Percentiles rank a stretch among this genome's conserved stretches.
These are phyloP conservation scores for Diplodia intermedia DNA, from an alignment of 2,329 filamentous ascomycete genomes.

Conservation along the genomic window DNA sequence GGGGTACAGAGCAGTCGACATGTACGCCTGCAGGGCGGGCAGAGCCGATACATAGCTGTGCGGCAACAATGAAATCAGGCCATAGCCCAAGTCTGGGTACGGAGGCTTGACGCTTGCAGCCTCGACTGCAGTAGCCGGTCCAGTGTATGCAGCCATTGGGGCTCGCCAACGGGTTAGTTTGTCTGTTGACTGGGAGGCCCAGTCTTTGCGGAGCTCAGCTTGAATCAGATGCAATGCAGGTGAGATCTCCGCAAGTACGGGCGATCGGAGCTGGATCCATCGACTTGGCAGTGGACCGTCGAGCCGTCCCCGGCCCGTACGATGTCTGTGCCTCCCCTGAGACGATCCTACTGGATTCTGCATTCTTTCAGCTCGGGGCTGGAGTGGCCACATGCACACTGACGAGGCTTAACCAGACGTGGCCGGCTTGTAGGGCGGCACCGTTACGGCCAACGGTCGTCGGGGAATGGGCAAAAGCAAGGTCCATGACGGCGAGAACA, in stretches of 20 bases:
- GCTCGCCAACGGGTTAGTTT: conserved; percentile 1
- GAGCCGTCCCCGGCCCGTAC: conserved; percentile 12
- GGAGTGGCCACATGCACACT: not conserved
- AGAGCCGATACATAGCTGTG: not conserved
- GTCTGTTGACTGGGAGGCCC: not conserved
- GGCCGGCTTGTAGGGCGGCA: not conserved
- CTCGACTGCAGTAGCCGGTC: conserved; percentile 21
- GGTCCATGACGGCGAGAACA: not conserved
- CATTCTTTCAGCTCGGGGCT: not conserved
- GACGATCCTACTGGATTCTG: conserved; percentile 3
- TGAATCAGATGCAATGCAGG: not conserved
- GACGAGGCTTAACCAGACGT: not conserved
- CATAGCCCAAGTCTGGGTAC: conserved; percentile 3
- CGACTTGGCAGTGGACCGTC: conserved; percentile 7
- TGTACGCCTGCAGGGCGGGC: not conserved
- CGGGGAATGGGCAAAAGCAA: conserved; percentile 12
- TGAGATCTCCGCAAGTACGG: conserved; percentile 17
- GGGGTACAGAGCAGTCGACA: conserved; percentile 1
- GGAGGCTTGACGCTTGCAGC: conserved; percentile 5
- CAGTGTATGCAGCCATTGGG: conserved; percentile 9
- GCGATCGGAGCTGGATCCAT: conserved; percentile 16
- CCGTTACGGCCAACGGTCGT: not conserved
- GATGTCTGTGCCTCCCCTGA: not conserved
- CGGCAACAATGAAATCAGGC: conserved; percentile 10
- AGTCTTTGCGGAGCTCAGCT: not conserved